Percentiles rank a stretch among this genome's conserved stretches.
phyloP scores from a whole-genome alignment of 257 asterid genomes.

The Fraxinus excelsior region DNA sequence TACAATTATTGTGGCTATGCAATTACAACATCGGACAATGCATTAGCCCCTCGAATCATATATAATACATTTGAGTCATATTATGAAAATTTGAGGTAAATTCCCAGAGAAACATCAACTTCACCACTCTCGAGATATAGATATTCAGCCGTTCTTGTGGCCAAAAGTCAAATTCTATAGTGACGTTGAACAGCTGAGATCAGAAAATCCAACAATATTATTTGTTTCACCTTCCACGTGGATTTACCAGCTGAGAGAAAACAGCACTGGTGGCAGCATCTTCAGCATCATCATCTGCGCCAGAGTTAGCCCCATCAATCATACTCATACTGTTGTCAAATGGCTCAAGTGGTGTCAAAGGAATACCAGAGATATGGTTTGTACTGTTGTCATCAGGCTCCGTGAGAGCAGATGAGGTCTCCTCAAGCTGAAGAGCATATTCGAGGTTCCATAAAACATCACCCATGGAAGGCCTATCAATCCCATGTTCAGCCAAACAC shows the following conservation, averaged over 20 bases:
- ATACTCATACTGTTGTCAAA: slow-evolving; percentile 67
- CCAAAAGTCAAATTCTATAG: slow-evolving; percentile 16
- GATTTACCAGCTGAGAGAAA: slow-evolving; percentile 80
- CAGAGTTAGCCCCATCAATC: slow-evolving; percentile 56
- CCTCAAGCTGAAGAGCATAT: slow-evolving; percentile 81
- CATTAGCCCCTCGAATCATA: slow-evolving; percentile 36
- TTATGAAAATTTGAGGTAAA: slow-evolving; percentile 26
- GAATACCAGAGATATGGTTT: slow-evolving; percentile 58
- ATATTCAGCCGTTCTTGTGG: slow-evolving; percentile 17
- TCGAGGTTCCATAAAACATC: slow-evolving; percentile 82
- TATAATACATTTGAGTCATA: slow-evolving; percentile 33
- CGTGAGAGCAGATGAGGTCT: slow-evolving; percentile 60
- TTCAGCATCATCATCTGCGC: slow-evolving; percentile 66
- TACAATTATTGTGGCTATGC: slow-evolving; percentile 35
- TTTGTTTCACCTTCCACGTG: slow-evolving; percentile 64
- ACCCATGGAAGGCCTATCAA: slow-evolving; percentile 82
- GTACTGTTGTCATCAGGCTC: slow-evolving; percentile 74
- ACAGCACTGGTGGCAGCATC: slow-evolving; percentile 73
- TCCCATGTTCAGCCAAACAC: slow-evolving; percentile 72
- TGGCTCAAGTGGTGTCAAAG: slow-evolving; percentile 51
- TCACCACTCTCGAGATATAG: slow-evolving; percentile 25
- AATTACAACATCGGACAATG: slow-evolving; percentile 28
- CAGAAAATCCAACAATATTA: background rate
- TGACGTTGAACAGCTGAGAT: slow-evolving; percentile 9
- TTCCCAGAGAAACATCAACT: slow-evolving; percentile 30